Evolutionary conservation across 108 stramenopile genomes (phyloP), one percentile per base, ranked within the genome.

Genomic region (Aureococcus anophagefferens): DNA sequence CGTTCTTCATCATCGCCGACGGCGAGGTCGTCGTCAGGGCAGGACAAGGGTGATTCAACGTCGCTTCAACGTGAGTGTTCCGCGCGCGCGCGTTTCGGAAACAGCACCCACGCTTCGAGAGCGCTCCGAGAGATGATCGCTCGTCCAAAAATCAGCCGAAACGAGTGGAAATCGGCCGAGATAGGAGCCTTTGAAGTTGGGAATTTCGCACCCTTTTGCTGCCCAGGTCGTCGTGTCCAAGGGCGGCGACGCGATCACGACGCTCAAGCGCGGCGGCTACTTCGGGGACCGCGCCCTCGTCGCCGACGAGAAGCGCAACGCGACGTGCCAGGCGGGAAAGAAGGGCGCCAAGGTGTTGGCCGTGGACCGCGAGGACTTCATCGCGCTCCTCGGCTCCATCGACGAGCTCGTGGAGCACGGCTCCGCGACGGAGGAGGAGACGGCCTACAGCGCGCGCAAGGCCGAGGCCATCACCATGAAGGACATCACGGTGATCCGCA

Each of bases 281-380:
- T 92, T 92, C 79, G 93, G 93, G 31, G 93, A 94, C 74, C 83
- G 85, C 45, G 90, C 93, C 3, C 73, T 94, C 21, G 62, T 91
- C 0, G 75, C 85, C 0, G 90, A 89, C 64, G 89, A 91, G 63
- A 85, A 86, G 44, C 76, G 85, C 9, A 68, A 87, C 62, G 89
- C 88, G 16, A 89, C 88, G 62, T 81, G 87, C 72, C 74, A 90
- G 69, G 91, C 87, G 21, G 40, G 40, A 44, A 73, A 87, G 66
- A 87, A 72, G 28, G 21, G 51, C 4, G 51, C 25, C 51, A 73
- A 83, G 64, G 80, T 81, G 34, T 74, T 85, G 29, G 77, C 69
- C 32, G 33, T 85, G 72, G 77, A 68, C 72, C 77, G 89, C 69
- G 89, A 89, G 72, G 89, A 89, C 66, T 89, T 89, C 67, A 81